Evolutionary conservation across 805 yeast genomes (phyloP).

Genomic region (Metschnikowia cubensis): DNA sequence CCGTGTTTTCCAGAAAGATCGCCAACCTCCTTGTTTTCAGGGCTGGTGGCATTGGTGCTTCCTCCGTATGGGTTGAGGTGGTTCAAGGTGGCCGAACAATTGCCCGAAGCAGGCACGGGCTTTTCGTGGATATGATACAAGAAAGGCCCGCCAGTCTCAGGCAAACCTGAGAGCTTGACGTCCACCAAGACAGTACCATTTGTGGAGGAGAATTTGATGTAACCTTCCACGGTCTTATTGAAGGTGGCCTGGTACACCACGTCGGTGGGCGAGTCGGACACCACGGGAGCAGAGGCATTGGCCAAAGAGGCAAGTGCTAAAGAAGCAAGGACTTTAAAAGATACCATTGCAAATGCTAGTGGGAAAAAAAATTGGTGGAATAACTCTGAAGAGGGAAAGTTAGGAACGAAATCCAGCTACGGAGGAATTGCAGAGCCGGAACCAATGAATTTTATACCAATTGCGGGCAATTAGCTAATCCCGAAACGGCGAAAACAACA

Average conservation of each 20-base stretch:
- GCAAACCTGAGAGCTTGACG: slow-evolving; percentile 32
- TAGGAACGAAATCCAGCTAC: not conserved
- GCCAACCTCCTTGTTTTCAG: slow-evolving; percentile 30
- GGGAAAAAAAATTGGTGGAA: too few relatives aligned
- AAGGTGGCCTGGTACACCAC: slow-evolving; percentile 25
- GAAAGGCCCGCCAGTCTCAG: slow-evolving; percentile 36
- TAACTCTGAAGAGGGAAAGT: not conserved
- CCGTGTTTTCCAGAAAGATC: slow-evolving; percentile 42
- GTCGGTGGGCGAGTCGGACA: slow-evolving; percentile 28
- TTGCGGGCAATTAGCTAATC: not conserved
- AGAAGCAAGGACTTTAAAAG: slow-evolving; percentile 4
- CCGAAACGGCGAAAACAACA: not conserved
- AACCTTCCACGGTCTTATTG: slow-evolving; percentile 24
- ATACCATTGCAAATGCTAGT: slow-evolving; percentile 4
- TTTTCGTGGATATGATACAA: slow-evolving; percentile 36
- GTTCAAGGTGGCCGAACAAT: slow-evolving; percentile 29
- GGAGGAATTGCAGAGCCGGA: too few relatives aligned
- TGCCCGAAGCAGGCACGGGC: slow-evolving; percentile 35
- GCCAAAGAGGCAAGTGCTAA: slow-evolving; percentile 13
- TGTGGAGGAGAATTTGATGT: slow-evolving; percentile 25
- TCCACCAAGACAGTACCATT: slow-evolving; percentile 33
- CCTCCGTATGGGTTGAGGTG: slow-evolving; percentile 41
- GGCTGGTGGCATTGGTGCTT: slow-evolving; percentile 19
- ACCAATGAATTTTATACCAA: not conserved
- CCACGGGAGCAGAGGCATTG: slow-evolving; percentile 25